Evolutionary conservation across 148 eudicot species (phyloP), one percentile per base, ranked within the genome.

Genomic region (Diospyros kaki): DNA sequence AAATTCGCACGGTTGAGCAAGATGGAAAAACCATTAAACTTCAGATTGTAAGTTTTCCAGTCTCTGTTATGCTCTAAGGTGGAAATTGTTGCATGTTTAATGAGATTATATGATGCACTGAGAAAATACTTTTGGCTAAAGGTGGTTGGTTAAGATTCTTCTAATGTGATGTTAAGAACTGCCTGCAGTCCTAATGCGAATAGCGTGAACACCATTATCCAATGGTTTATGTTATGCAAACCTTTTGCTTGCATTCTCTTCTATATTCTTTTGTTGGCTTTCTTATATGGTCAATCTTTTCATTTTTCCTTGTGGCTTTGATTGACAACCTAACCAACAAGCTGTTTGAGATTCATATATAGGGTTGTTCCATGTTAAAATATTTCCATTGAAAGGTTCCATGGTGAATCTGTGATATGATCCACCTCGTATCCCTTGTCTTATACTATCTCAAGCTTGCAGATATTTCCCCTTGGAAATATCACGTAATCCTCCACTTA

Each of bases 1-100:
- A 86, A 86, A 86, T 86, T 54, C 86, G 88, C 65, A 86, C 89
- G 15, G 88, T 86, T 66, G 88, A 86, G 74, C 88, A 86, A 74
- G 88, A 86, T 76, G 84, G 86, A 42, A 86, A 86, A 80, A 86
- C 88, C 50, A 83, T 83, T 58, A 86, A 86, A 68, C 88, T 86
- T 80, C 84, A 86, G 72, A 86, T 86, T 74, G 89, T 86, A 77
- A 83, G 82, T 43, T 74, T 60, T 73, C 62, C 66, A 51, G 54
- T 2, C 18, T 59, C n/a, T 70, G 5, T 7, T 70, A 50, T 70
- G 48, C 40, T 6, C 58, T 40, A 18, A 63, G 6, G 15, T 56
- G 12, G 18, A 13, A 18, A n/a, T 9, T 5, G 45, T 71, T 63
- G 39, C 28, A 40, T 13, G 51, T 55, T 12, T 52, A 14, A 18